Evolutionary conservation across 2,329 filamentous ascomycete genomes (phyloP).

Genomic region (Immersiporthe knoxdaviesiana): DNA sequence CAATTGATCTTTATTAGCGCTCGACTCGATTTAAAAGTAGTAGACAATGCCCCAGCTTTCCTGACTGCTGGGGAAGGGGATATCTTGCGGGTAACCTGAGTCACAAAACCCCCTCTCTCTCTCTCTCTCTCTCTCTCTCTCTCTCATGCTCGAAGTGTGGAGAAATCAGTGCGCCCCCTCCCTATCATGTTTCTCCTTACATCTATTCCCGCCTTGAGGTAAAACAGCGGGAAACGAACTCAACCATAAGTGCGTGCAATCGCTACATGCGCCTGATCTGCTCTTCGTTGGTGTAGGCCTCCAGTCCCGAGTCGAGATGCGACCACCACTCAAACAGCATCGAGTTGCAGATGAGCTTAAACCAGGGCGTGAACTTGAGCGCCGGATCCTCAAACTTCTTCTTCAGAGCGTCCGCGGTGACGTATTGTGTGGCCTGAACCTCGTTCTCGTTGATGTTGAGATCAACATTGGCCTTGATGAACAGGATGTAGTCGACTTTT

Average conservation of each 20-base stretch:
- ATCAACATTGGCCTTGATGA: conserved; percentile 93
- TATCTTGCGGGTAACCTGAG: conserved; percentile 16
- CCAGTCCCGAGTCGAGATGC: conserved; percentile 77
- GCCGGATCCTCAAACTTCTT: conserved; percentile 79
- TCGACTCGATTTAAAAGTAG: conserved; percentile 1
- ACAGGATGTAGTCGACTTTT: conserved; percentile 99
- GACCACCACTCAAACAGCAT: conserved; percentile 99
- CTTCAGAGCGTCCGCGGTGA: conserved; percentile 80
- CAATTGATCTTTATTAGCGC: background rate
- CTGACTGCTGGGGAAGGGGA: conserved; percentile 16
- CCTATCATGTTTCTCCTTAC: conserved; percentile 6
- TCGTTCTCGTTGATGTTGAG: conserved; percentile 84
- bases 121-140: too few species aligned
- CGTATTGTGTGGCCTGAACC: conserved; percentile 82
- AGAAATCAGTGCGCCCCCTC: conserved; percentile 1
- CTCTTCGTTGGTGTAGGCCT: conserved; percentile 84
- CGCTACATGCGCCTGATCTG: conserved; percentile 80
- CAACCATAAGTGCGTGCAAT: background rate
- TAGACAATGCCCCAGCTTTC: conserved; percentile 4
- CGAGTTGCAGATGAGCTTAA: conserved; percentile 97
- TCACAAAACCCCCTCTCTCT: background rate
- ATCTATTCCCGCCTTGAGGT: background rate
- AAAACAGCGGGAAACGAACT: background rate
- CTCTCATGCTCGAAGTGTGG: background rate
- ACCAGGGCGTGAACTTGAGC: conserved; percentile 95